Evolutionary conservation across 352 stramenopile species (phyloP), one percentile per base, ranked within the genome.

Genomic region (Globisporangium splendens): DNA sequence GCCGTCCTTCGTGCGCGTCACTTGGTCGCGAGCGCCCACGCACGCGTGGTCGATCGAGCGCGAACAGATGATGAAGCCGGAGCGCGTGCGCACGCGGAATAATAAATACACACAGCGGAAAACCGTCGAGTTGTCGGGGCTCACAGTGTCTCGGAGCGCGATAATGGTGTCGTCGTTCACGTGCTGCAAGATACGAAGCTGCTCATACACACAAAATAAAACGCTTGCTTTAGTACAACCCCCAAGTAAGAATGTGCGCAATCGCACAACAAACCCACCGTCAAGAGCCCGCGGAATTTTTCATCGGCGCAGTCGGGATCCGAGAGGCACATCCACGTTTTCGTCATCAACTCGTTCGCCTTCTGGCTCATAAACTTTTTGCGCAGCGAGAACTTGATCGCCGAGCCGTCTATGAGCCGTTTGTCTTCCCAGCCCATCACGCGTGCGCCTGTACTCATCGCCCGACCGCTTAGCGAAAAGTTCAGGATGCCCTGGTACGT

Each of bases 131-230:
- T 59, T 63, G 35, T 83, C 77, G 2, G 68, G 62, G 39, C 71
- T 84, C 28, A 61, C 20, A 3, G 68, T 74, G 60, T 88, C 79
- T 10, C 81, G 76, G 49, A 91, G 46, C 22, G 78, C 78, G 38
- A 91, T 70, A 33, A 91, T 68, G n/a, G 73, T 86, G 59, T 91
- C 81, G 28, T 88, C 81, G 35, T 83, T 83, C 57, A 91, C 71
- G 17, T 73, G 72, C 66, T 91, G 81, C n/a, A 91, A 56, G 35
- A 91, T 75, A 2, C 65, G 70, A 12, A 79, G 61, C 66, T 79
- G 55, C 35, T 17, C 18, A 58, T 43, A 42, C 59, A 64, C 22
- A 46, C 44, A 48, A 35, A 13, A 20, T 5, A 35, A 35, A 4
- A 35, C 1, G 7, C 28, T 35, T 35, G 1, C 28, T 35, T 35